Evolutionary conservation across 2,329 filamentous ascomycete species (phyloP).

Genomic region (Trichoderma koningii): DNA sequence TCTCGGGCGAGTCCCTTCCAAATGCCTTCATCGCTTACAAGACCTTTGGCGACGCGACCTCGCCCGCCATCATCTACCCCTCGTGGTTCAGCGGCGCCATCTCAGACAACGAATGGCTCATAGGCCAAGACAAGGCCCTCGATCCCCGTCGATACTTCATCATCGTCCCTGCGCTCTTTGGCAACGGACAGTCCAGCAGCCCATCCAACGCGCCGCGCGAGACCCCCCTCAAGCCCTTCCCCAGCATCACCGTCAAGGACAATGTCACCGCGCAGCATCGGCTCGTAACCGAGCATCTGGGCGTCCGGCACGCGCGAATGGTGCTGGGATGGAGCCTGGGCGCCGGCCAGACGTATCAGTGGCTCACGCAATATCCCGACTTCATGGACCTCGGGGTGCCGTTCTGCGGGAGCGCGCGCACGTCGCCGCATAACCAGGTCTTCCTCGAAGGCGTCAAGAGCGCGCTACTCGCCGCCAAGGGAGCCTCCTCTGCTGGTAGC

Average conservation of each 20-base stretch:
- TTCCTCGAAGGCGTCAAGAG: constrained; percentile 57
- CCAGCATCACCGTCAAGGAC: constrained; percentile 50
- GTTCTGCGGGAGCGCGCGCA: constrained; percentile 54
- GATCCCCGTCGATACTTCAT: constrained; percentile 57
- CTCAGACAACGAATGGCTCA: constrained; percentile 73
- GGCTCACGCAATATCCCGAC: constrained; percentile 52
- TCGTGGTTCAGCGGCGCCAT: constrained; percentile 69
- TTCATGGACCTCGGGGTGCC: constrained; percentile 50
- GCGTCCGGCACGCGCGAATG: constrained; percentile 46
- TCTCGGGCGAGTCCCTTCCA: constrained; percentile 62
- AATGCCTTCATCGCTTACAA: constrained; percentile 74
- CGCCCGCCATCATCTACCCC: constrained; percentile 72
- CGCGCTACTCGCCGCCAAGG: constrained; percentile 47
- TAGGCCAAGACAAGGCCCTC: constrained; percentile 65
- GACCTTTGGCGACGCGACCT: constrained; percentile 65
- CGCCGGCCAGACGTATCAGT: constrained; percentile 56
- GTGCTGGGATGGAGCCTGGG: constrained; percentile 61
- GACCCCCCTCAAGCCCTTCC: constrained; percentile 42
- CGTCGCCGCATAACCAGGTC: constrained; percentile 54
- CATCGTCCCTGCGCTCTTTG: constrained; percentile 54
- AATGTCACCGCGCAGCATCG: constrained; percentile 54
- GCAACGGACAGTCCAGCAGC: constrained; percentile 56
- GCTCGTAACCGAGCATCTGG: constrained; percentile 46
- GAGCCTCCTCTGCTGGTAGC: constrained; percentile 54
- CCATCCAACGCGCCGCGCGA: constrained; percentile 49